Percentiles rank a stretch among this genome's conserved stretches.
phyloP scores from a whole-genome alignment of 2,329 filamentous ascomycete species.

The Chrysosporium keratinophilum region DNA sequence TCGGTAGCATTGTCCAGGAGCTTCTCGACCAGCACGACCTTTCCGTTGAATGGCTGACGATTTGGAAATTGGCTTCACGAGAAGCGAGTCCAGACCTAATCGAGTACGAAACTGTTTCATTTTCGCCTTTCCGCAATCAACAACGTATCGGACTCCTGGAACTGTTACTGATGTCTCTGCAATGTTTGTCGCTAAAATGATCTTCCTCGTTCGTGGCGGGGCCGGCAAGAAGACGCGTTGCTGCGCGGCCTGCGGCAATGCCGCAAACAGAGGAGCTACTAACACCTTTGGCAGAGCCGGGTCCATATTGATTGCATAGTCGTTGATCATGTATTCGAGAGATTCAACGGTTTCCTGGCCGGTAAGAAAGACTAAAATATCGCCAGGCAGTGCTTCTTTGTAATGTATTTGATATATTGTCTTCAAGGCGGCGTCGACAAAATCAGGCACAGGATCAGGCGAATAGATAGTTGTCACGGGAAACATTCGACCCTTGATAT shows the following conservation, averaged over 20 bases:
- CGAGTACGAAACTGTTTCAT: constrained; percentile 79
- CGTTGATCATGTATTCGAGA: constrained; percentile 67
- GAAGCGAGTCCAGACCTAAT: constrained; percentile 78
- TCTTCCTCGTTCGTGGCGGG: constrained; percentile 65
- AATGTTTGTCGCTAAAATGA: constrained; percentile 91
- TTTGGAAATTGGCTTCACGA: constrained; percentile 83
- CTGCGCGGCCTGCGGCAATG: constrained; percentile 75
- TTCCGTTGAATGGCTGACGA: constrained; percentile 86
- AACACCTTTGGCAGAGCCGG: constrained; percentile 59
- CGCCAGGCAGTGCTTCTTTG: constrained; percentile 82
- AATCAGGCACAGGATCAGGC: constrained; percentile 62
- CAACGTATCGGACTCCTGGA: constrained; percentile 78
- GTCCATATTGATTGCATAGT: constrained; percentile 62
- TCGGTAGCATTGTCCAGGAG: constrained; percentile 76
- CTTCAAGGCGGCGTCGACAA: constrained; percentile 71
- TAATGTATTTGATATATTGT: constrained; percentile 77
- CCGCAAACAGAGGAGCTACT: constrained; percentile 76
- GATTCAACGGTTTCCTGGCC: constrained; percentile 89
- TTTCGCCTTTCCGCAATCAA: constrained; percentile 90
- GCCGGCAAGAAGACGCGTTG: constrained; percentile 74
- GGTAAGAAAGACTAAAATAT: constrained; percentile 83
- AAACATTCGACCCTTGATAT: constrained; percentile 78
- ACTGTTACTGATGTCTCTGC: constrained; percentile 98
- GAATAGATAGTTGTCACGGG: constrained; percentile 72
- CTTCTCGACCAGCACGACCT: constrained; percentile 88